A percentile compares a stretch with the other conserved stretches of the same genome.
These are phyloP conservation scores for Pneumocystis sp. DNA, from an alignment of 1,139 yeast genomes.

Conservation along the genomic window DNA sequence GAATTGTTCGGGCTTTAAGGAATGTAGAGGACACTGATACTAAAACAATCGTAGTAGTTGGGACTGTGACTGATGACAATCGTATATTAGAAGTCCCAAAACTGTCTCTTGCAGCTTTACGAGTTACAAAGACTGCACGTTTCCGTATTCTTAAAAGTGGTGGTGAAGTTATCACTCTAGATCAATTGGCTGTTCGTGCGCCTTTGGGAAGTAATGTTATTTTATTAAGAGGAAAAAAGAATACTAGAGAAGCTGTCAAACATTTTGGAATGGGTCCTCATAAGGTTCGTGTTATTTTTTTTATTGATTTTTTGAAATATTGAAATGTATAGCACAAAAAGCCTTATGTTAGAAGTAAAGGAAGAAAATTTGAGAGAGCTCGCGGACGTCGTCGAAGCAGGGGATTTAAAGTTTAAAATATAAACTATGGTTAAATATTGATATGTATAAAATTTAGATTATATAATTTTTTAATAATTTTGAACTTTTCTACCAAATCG, in stretches of 20 bases:
- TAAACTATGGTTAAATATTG: neutral
- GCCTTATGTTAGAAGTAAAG: constrained; percentile 93
- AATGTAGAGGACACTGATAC: constrained; percentile 46
- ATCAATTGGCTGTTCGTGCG: constrained; percentile 97
- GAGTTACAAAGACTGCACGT: constrained; percentile 98
- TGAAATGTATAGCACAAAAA: constrained; percentile 52
- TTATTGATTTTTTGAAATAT: neutral
- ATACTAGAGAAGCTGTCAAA: constrained; percentile 97
- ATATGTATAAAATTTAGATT: neutral
- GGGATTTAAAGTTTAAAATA: constrained; percentile 96
- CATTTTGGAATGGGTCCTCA: constrained; percentile 99
- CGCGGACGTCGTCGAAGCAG: constrained; percentile 99
- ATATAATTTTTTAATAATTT: neutral
- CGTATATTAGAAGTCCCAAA: constrained; percentile 91
- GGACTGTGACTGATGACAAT: constrained; percentile 97
- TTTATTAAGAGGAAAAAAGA: constrained; percentile 97
- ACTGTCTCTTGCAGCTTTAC: constrained; percentile 95
- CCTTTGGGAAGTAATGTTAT: constrained; percentile 99
- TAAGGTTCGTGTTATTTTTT: constrained; percentile 28
- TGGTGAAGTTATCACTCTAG: constrained; percentile 98
- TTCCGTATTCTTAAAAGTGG: constrained; percentile 96
- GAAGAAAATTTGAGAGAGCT: constrained; percentile 99
- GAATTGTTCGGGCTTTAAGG: constrained; percentile 69
- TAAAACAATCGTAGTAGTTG: constrained; percentile 95
- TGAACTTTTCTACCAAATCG: neutral